phyloP scores from a whole-genome alignment of 2,329 filamentous ascomycete genomes.

The Arthrinium phaeospermum region DNA sequence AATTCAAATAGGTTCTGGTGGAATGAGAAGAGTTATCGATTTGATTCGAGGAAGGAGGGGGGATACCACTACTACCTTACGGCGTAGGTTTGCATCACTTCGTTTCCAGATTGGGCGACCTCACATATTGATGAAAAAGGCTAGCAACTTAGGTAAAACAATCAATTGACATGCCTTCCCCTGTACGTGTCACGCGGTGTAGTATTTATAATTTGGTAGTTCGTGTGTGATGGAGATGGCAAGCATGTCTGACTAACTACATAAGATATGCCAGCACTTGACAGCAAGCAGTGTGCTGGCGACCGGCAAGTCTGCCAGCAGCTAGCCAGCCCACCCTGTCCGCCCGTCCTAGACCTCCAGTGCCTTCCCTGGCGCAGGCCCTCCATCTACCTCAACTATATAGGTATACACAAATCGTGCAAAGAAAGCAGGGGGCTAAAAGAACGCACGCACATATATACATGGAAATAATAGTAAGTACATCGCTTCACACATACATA shows the following conservation, averaged over 20 bases:
- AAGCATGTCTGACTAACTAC: not conserved
- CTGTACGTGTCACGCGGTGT: not conserved
- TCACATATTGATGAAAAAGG: not conserved
- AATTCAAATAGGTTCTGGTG: not conserved
- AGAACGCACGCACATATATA: not conserved
- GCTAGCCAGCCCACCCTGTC: too few relatives aligned
- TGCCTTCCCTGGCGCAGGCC: not conserved
- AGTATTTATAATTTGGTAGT: not conserved
- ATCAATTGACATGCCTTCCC: slow-evolving; percentile 2
- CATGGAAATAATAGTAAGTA: not conserved
- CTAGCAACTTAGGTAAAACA: not conserved
- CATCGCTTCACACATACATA: not conserved
- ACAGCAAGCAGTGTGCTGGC: not conserved
- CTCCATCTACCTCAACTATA: not conserved
- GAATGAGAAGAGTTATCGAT: not conserved
- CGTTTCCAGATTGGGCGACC: not conserved
- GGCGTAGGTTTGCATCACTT: slow-evolving; percentile 2
- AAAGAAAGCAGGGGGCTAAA: not conserved
- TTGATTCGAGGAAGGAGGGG: not conserved
- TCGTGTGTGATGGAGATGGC: not conserved
- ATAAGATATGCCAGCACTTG: not conserved
- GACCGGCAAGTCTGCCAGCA: too few relatives aligned
- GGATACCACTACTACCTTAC: not conserved
- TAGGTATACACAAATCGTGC: not conserved
- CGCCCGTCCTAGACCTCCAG: not conserved